Evolutionary conservation across 352 stramenopile genomes (phyloP).

Genomic region (Phytophthora tubulina): DNA sequence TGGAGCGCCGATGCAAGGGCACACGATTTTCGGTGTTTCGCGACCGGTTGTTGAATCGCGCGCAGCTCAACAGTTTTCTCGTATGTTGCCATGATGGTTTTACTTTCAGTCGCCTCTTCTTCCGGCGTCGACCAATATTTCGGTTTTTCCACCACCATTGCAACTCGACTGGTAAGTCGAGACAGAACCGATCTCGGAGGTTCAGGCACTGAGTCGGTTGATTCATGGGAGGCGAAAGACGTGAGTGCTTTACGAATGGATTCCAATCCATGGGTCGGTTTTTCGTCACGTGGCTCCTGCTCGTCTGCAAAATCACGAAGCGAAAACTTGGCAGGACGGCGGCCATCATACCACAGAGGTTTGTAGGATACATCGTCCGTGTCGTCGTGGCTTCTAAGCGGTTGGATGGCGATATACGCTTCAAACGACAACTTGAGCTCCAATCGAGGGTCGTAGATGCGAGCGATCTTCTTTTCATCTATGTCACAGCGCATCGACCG

Average conservation of each 20-base stretch:
- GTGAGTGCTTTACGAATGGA: slow-evolving; percentile 32
- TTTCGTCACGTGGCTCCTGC: slow-evolving; percentile 26
- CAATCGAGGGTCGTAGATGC: slow-evolving; percentile 46
- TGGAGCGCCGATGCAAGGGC: not conserved
- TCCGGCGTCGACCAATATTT: slow-evolving; percentile 35
- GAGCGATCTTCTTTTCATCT: slow-evolving; percentile 46
- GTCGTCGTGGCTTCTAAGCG: slow-evolving; percentile 37
- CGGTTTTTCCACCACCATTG: slow-evolving; percentile 45
- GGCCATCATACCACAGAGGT: slow-evolving; percentile 42
- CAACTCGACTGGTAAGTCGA: slow-evolving; percentile 33
- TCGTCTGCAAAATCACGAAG: slow-evolving; percentile 36
- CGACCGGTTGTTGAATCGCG: not conserved
- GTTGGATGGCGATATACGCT: slow-evolving; percentile 47
- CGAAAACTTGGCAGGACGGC: slow-evolving; percentile 41
- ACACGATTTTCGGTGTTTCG: slow-evolving; percentile 18
- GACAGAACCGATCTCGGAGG: slow-evolving; percentile 21
- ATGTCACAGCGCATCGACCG: slow-evolving; percentile 51
- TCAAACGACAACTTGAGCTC: slow-evolving; percentile 62
- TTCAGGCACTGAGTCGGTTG: slow-evolving; percentile 17
- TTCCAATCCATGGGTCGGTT: slow-evolving; percentile 33
- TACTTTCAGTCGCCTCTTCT: slow-evolving; percentile 26
- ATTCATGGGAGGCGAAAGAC: slow-evolving; percentile 34
- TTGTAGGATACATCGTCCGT: slow-evolving; percentile 45
- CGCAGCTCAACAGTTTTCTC: slow-evolving; percentile 26
- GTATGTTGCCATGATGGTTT: slow-evolving; percentile 33